Base-by-base conservation (phyloP, 371 early-diverging fungal genomes). In the Mortierella sp. region DNA sequence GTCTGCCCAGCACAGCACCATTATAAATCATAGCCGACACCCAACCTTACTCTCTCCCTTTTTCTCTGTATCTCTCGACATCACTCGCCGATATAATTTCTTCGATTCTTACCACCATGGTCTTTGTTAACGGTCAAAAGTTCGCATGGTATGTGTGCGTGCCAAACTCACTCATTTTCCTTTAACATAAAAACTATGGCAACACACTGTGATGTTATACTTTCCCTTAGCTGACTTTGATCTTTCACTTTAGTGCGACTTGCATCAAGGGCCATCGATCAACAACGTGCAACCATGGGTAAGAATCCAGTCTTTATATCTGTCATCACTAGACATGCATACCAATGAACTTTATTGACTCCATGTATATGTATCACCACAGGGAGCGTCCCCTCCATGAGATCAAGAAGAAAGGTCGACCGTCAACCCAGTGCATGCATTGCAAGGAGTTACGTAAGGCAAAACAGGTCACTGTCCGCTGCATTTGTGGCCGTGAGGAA, bases 351-450 rank as follows among this genome's bases (percentile, higher is more conserved):
- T 26, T 50, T 30, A 19, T n/a, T 27, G 11, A 19, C 17, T 15
- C 26, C 37, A 3, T 14, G 24, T 30, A 26, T 23, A 28, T 34
- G 31, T 46, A 9, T 11, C 27, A 14, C 14, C 7, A 7, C 60
- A 64, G 58, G 23, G 88, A 90, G 49, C 87, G 94, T 27, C 86
- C 85, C 42, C 79, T 93, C 23, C 83, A 87, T 51, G 87, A 87
- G 61, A 90, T 94, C 43, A 83, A 89, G 58, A 87, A 85, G 71
- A 93, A 92, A 72, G 94, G 94, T 24, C 85, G 94, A 12, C 94
- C 94, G 15, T 82, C 88, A 31, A 90, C 90, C 28, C 93, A 94
- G 66, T 94, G 94, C 78, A 61, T 82, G 24, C 87, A 84, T 64
- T 94, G 94, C 79, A 84, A 90, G 58, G 89, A 92, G 70, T 81